Conservation (phyloP, 306 rosid genomes). For the Citrullus mucosospermus region DNA sequence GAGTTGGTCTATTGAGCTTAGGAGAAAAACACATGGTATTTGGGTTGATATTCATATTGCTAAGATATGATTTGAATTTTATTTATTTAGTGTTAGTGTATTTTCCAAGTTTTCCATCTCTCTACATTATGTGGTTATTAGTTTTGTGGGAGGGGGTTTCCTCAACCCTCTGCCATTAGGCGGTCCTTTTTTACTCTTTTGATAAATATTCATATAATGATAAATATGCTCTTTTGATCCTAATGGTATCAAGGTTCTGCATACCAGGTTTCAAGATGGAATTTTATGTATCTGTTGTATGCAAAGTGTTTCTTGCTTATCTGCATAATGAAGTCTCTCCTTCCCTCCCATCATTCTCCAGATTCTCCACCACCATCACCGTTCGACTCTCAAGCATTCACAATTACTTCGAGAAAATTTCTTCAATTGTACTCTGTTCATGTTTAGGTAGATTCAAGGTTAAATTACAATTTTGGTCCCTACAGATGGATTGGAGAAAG, state of each 20-base stretch:
- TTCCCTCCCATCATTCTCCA: neutral
- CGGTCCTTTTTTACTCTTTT: too few species aligned
- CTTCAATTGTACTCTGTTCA: neutral
- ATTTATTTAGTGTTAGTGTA: neutral
- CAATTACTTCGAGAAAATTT: neutral
- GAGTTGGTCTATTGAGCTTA: neutral
- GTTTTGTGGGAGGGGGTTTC: too few species aligned
- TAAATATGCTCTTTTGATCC: neutral
- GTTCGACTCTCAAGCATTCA: neutral
- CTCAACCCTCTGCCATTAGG: too few species aligned
- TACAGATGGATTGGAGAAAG: too few species aligned
- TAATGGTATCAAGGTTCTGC: neutral
- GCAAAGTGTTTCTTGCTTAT: neutral
- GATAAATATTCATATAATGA: too few species aligned
- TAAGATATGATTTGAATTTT: neutral
- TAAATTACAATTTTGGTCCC: too few species aligned
- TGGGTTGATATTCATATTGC: neutral
- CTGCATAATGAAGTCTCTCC: neutral
- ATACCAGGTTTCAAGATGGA: neutral
- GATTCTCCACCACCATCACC: neutral
- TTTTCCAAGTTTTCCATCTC: neutral
- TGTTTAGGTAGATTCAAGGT: neutral
- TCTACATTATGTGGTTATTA: neutral
- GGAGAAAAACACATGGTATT: neutral
- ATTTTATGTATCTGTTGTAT: neutral